Conservation (phyloP, 306 rosid genomes). For the Inga oerstediana region DNA sequence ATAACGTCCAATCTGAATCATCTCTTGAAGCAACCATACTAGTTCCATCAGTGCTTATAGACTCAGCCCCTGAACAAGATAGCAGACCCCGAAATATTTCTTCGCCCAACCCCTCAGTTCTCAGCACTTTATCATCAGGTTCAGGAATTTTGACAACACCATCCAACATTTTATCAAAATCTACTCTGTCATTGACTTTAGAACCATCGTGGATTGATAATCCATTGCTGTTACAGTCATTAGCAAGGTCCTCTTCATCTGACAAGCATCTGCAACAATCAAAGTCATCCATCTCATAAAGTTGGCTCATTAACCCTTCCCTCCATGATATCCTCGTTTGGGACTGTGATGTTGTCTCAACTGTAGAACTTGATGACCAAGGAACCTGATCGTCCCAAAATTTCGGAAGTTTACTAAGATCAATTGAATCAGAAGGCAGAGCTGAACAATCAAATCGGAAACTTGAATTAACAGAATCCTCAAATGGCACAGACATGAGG, state of each 20-base stretch:
- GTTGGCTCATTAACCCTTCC: constrained; percentile 67
- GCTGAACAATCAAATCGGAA: constrained; percentile 70
- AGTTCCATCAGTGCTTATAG: constrained; percentile 69
- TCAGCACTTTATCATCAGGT: constrained; percentile 35
- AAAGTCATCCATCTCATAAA: constrained; percentile 61
- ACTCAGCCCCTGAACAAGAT: constrained; percentile 56
- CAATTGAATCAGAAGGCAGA: constrained; percentile 56
- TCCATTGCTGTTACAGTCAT: constrained; percentile 33
- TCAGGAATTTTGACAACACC: constrained; percentile 29
- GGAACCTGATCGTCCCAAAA: constrained; percentile 50
- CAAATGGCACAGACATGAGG: constrained; percentile 41
- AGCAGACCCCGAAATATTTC: constrained; percentile 34
- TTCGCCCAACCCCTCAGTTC: constrained; percentile 33
- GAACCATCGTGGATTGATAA: constrained; percentile 32
- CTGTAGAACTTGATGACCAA: constrained; percentile 55
- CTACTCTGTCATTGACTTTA: constrained; percentile 35
- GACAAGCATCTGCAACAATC: constrained; percentile 84
- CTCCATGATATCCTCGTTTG: constrained; percentile 78
- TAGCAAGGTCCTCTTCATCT: constrained; percentile 66
- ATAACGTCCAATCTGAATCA: constrained; percentile 67
- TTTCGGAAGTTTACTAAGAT: constrained; percentile 56
- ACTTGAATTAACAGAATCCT: constrained; percentile 61
- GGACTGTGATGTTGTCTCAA: constrained; percentile 53
- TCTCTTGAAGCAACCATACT: constrained; percentile 70
- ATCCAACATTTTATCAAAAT: constrained; percentile 27